Evolutionary conservation across 257 asterid species (phyloP), one percentile per base, ranked within the genome.

Genomic region (Rhazya stricta): DNA sequence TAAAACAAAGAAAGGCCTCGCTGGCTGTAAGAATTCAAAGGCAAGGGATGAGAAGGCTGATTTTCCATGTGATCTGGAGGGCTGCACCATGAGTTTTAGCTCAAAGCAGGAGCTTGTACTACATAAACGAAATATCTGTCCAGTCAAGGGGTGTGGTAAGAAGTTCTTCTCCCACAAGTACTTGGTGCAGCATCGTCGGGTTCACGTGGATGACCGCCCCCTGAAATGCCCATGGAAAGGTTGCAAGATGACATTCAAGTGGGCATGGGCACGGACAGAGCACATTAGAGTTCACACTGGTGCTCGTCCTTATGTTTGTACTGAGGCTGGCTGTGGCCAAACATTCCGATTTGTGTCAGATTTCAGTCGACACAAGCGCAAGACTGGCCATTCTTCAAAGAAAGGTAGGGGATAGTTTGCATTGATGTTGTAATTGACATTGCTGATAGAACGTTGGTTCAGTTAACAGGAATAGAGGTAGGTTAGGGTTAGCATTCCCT

Each of bases 221-320:
- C 91, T 95, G 77, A 92, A 92, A 77, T 95, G 99, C 71, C 99
- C 99, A 1, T 95, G 99, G 99, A 92, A 88, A 81, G 99, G 99
- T 61, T 95, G 99, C 91, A 95, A 89, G 89, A 95, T 95, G 99
- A 69, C 98, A 0, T 95, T 95, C 77, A 95, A 95, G 83, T 95
- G 99, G 99, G 97, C 99, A 9, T 95, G 99, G 99, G 99, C 99
- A 8, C 79, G 98, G 67, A 95, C 99, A 0, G 99, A 95, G 74
- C 99, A 95, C 84, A 89, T 95, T 23, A 86, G 99, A 58, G 98
- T 95, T 71, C 99, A 95, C 69, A 95, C 99, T 0, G 99, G 99
- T 75, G 99, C 85, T 19, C 96, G 99, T 11, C 99, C 99, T 21
- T 95, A 95, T 61, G 86, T 88, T 11, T 95, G 99, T 80, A 81